Base-by-base conservation (phyloP, 2,329 filamentous ascomycete genomes). In the Penicillium sp. region DNA sequence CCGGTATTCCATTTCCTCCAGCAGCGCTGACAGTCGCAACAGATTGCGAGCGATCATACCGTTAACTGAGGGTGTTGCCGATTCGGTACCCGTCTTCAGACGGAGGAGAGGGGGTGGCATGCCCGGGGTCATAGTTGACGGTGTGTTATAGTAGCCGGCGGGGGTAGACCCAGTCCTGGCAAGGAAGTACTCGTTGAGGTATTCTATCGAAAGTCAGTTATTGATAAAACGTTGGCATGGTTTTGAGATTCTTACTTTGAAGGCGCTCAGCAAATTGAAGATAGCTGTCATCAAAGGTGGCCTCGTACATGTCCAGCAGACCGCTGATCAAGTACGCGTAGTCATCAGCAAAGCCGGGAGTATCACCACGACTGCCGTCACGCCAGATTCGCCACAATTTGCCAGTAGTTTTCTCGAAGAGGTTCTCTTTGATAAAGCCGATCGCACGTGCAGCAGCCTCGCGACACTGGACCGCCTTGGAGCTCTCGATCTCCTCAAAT, bases 61-160 rank as follows among this genome's bases (percentile, higher is more conserved):
- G 68, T 99, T 99, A 47, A 89, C 88, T 0, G 90, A 94, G 0
- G 94, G 94, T 54, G 94, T 87, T 1, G 90, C 87, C 5, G 90
- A 90, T 71, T 99, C 94, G 82, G 96, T 96, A 59, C 91, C 94
- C 57, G 95, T 90, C 74, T 99, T 99, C 45, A 96, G 82, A 23
- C 93, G 87, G 54, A 97, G 83, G 53, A 96, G 86, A 13, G 73
- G 72, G 8, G 67, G 66, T 0, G 73, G 73, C 26, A 87, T 81
- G 64, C 91, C 84, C 0, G 85, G 76, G 9, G 86, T 84, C 39
- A 80, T 73, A 12, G 53, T 74, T 6, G 71, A 71, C 2, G 72
- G 69, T 1, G 74, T 73, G 42, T 70, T 73, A 49, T 76, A 74
- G 41, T 72, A 77, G 8, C 71, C 73, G n/a, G 69, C 68, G 6